Evolutionary conservation across 306 rosid genomes (phyloP), one percentile per base, ranked within the genome.

Genomic region (Ceratonia siliqua): DNA sequence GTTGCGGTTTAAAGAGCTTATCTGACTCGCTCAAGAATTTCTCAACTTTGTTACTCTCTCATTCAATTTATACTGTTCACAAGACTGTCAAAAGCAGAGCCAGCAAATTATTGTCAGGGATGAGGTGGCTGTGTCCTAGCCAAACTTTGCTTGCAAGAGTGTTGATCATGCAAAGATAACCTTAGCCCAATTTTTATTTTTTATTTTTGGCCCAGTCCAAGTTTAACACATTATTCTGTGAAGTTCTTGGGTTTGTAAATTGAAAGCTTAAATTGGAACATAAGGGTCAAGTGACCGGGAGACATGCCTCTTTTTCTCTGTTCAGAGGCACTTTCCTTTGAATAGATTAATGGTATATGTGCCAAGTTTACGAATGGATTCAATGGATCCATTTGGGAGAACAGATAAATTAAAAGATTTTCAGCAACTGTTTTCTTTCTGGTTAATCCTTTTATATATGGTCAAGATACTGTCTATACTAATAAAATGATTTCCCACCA

Each of bases 1-100:
- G 77, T 83, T 68, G 59, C 77, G 68, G 66, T 66, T 75, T 12
- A 8, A 42, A 38, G 71, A 48, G 20, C 10, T 64, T 56, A 62
- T 41, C 66, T 70, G 46, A 66, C 20, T 52, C 5, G 6, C 32
- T n/a, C n/a, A n/a, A n/a, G n/a, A n/a, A n/a, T 27, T 56, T 5
- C 4, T 11, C 9, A 14, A 12, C 2, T 7, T 30, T 59, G 18
- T 24, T 62, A 4, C 21, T 30, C 0, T 59, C 45, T 25, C 52
- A 9, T 64, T 35, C 53, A n/a, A 32, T 18, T 45, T 24, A 9
- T 12, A 39, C 15, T 39, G 53, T 15, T 15, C 39, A 8, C 33
- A n/a, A 15, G 32, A 21, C 41, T 8, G 56, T 73, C 50, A 43
- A 61, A 78, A 25, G 6, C 53, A 45, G 57, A 72, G 32, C 6